phyloP scores from a whole-genome alignment of 202 grass and related monocot genomes.

The Eragrostis tef region DNA sequence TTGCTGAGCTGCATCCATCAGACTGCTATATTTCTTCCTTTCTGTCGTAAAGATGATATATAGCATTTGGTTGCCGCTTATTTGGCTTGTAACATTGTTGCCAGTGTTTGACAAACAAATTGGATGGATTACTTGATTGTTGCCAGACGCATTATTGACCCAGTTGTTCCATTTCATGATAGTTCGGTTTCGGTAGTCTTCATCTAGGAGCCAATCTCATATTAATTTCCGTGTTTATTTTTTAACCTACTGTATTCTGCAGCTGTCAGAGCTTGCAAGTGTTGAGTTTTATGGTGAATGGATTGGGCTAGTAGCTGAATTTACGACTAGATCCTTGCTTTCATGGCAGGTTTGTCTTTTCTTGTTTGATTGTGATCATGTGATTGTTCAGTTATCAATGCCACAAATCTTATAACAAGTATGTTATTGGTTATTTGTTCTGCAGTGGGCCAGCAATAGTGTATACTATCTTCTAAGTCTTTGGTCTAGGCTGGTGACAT shows the following conservation, averaged over 20 bases:
- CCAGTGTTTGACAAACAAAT: not conserved
- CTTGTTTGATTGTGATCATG: conserved; percentile 35
- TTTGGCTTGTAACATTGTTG: conserved; percentile 29
- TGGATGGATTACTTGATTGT: conserved; percentile 22
- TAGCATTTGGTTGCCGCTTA: conserved; percentile 11
- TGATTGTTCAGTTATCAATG: conserved; percentile 18
- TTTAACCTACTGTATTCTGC: conserved; percentile 40
- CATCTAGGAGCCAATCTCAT: conserved; percentile 12
- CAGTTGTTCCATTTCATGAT: not conserved
- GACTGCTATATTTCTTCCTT: conserved; percentile 36
- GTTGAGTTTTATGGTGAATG: conserved; percentile 96
- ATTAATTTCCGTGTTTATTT: conserved; percentile 6
- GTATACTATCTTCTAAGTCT: conserved; percentile 95
- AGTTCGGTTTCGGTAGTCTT: not conserved
- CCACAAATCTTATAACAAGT: conserved; percentile 42
- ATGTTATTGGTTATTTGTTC: conserved; percentile 47
- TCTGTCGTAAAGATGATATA: not conserved
- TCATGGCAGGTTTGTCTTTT: conserved; percentile 93
- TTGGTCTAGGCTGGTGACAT: conserved; percentile 97
- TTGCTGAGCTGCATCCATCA: not conserved
- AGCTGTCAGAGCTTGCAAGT: conserved; percentile 91
- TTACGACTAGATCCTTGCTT: conserved; percentile 91
- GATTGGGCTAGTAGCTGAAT: conserved; percentile 93
- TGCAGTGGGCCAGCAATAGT: conserved; percentile 96
- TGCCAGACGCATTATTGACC: not conserved